A percentile compares a stretch with the other conserved stretches of the same genome.
Conservation (phyloP, 768 basidiomycete genomes). For the Cubamyces lactineus region DNA sequence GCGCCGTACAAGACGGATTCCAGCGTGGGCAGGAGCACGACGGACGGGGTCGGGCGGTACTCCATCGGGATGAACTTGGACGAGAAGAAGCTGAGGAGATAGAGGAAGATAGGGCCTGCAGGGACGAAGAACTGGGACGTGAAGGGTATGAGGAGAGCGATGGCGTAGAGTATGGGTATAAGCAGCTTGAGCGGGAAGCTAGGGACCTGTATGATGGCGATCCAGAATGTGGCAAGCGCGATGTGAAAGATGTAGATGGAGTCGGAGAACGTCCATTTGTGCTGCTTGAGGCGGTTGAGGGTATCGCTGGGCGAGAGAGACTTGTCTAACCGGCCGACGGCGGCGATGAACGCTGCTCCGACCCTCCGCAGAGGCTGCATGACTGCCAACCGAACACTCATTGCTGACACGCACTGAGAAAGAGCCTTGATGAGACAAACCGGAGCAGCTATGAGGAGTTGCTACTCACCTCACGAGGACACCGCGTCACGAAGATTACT, state of each 20-base stretch:
- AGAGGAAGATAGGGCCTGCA: constrained; percentile 83
- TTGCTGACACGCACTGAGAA: not conserved
- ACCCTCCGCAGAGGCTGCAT: constrained; percentile 25
- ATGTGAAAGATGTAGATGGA: constrained; percentile 67
- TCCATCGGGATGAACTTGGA: constrained; percentile 80
- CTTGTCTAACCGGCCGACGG: constrained; percentile 71
- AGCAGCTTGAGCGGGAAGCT: constrained; percentile 72
- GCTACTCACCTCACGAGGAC: not conserved
- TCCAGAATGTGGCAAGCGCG: constrained; percentile 67
- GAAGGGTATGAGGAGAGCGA: constrained; percentile 77
- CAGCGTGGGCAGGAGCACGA: constrained; percentile 90
- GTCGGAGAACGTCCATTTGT: constrained; percentile 61
- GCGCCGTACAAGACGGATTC: constrained; percentile 96
- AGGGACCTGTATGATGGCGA: constrained; percentile 70
- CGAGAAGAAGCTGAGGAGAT: constrained; percentile 85
- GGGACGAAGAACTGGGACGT: constrained; percentile 92
- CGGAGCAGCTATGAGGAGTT: not conserved
- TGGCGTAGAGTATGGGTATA: constrained; percentile 72
- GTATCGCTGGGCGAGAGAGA: constrained; percentile 74
- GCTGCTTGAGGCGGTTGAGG: constrained; percentile 56
- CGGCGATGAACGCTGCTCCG: constrained; percentile 44
- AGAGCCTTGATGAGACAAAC: not conserved
- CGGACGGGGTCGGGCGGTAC: constrained; percentile 83
- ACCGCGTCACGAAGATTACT: not conserved
- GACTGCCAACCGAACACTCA: constrained; percentile 6